phyloP scores from a whole-genome alignment of 1,284 basidiomycete species.

The Fomes fomentarius region DNA sequence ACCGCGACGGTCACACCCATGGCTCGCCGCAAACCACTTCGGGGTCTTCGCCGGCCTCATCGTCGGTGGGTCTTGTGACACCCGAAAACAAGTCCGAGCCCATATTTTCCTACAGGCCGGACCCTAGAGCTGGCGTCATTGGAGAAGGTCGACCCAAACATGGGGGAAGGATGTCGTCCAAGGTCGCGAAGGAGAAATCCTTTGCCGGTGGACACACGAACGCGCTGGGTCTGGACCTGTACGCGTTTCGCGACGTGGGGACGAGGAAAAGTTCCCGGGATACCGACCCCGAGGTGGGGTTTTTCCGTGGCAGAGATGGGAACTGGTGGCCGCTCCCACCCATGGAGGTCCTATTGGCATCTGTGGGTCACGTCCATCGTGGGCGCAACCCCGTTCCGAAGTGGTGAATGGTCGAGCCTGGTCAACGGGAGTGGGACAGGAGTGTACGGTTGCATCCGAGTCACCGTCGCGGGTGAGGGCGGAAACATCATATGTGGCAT shows the following conservation, averaged over 20 bases:
- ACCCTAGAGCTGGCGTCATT: not conserved
- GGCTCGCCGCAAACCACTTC: not conserved
- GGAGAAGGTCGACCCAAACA: not conserved
- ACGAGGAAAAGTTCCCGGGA: not conserved
- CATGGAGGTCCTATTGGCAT: not conserved
- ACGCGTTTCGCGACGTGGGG: not conserved
- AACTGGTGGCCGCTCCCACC: conserved; percentile 8
- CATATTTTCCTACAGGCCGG: not conserved
- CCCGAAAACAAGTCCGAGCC: not conserved
- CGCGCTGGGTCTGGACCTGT: not conserved
- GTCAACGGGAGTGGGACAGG: not conserved
- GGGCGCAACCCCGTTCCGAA: conserved; percentile 1
- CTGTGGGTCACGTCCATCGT: not conserved
- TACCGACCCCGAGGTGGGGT: not conserved
- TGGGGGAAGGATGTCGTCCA: no score
- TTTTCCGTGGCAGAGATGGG: not conserved
- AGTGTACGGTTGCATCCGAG: no score
- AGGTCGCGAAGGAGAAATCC: not conserved
- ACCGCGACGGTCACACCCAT: not conserved
- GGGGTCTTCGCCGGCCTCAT: not conserved
- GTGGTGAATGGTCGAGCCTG: not conserved
- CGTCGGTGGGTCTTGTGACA: not conserved
- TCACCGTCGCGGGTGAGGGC: no score
- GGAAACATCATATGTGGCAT: no score
- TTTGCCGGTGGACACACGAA: not conserved